Conservation (phyloP, 73 alveolate genomes). For the Chromera velia region DNA sequence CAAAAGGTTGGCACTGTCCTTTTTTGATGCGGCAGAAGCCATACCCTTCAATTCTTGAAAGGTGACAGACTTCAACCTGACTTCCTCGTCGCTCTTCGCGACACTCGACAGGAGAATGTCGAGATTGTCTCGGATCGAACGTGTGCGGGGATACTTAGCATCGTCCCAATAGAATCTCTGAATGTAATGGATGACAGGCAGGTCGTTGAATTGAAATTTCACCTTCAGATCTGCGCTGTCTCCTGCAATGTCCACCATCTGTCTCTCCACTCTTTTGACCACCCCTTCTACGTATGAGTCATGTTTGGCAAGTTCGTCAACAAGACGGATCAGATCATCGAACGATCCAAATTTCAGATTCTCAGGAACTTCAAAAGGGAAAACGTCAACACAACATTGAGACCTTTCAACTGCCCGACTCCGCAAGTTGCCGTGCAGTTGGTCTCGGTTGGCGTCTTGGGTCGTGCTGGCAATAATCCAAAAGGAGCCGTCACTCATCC, state of each 20-base stretch:
- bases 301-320: not conserved
- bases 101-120: no score
- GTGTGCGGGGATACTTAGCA: not conserved
- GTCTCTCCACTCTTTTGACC: not conserved
- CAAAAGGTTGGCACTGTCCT: not conserved
- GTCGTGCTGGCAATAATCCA: no score
- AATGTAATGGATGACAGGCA: not conserved
- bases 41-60: not conserved
- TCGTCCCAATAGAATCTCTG: not conserved
- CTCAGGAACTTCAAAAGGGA: no score
- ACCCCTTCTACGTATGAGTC: not conserved
- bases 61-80: not conserved
- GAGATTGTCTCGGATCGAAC: no score
- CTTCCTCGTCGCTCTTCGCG: not conserved
- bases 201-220: no score
- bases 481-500: no score
- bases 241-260: not conserved
- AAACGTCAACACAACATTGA: no score
- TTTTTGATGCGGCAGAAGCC: not conserved
- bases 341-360: not conserved
- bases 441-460: no score
- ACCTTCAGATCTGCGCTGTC: no score
- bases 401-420: no score
- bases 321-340: not conserved
- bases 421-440: no score